Evolutionary conservation across 805 yeast genomes (phyloP), one percentile per base, ranked within the genome.

Genomic region (Cyberlindnera suaveolens): DNA sequence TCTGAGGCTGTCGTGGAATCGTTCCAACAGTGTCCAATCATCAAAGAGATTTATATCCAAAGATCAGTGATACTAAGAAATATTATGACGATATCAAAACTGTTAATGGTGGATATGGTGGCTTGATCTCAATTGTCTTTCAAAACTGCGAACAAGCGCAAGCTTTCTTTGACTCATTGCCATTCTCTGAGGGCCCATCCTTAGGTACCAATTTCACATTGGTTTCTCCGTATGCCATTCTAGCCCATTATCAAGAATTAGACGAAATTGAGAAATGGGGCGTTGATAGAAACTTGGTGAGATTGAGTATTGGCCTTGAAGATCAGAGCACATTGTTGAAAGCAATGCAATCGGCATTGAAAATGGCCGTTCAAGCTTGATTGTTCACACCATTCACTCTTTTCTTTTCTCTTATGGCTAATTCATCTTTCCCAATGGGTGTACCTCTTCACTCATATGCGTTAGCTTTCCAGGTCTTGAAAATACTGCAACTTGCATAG

Each of bases 121-220:
- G 96, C 0, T 69, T 89, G 42, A 70, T 90, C 27, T 85, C 95
- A 4, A 64, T 90, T 37, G 74, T 83, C 9, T 86, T 90, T 64
- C 64, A 77, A 41, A 71, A 77, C 5, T 77, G 82, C 10, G 67
- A 69, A 18, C 79, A 76, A 50, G 95, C 96, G 0, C 71, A 72
- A 32, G 67, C 67, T n/a, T 90, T 89, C 61, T 90, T 84, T 66
- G 80, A 90, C 62, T 70, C 77, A 6, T 74, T 80, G 32, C 67
- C 72, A 38, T 64, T 85, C 48, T 84, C 87, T 48, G 90, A 90
- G 65, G 96, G 96, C 2, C 96, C 96, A 3, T 82, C 93, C 14
- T 71, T 89, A 51, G 96, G 96, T 11, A 87, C 96, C 1, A 89
- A 85, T 64, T 86, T 87, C 66, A 83, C 95, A 0, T 68, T 89